Percentiles rank a stretch among this genome's conserved stretches.
These are phyloP conservation scores for Prunus davidiana DNA, from an alignment of 306 rosid genomes.

Conservation along the genomic window DNA sequence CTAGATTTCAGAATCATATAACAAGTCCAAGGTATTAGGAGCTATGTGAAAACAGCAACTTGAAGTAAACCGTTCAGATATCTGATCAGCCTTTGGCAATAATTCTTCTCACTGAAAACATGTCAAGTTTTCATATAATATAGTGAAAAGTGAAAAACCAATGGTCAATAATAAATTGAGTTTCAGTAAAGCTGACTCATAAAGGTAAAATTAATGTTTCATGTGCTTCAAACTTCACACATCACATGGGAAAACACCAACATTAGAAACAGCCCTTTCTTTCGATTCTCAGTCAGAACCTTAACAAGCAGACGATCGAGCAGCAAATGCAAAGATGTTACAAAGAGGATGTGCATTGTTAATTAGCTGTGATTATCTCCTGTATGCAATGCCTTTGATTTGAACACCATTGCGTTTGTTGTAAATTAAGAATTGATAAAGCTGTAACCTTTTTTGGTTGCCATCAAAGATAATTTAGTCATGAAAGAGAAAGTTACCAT, in stretches of 20 bases:
- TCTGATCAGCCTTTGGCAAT: background rate
- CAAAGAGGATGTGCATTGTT: background rate
- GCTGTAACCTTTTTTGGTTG: background rate
- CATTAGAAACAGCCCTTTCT: background rate
- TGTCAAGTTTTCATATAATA: no score
- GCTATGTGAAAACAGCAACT: constrained; percentile 9
- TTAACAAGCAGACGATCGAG: background rate
- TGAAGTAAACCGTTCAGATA: background rate
- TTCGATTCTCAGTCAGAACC: no score
- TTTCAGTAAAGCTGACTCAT: background rate
- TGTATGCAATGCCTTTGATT: background rate
- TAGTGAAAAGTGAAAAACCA: no score
- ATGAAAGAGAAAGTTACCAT: no score
- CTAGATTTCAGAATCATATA: constrained; percentile 56
- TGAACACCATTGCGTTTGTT: background rate
- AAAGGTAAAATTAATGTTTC: background rate
- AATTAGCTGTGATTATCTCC: background rate
- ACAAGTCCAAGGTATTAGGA: constrained; percentile 30
- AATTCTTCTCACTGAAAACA: no score
- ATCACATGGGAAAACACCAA: background rate
- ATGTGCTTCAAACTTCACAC: background rate
- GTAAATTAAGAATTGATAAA: background rate
- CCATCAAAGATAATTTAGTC: no score
- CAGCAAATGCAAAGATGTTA: background rate
- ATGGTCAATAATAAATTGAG: no score